phyloP scores from a whole-genome alignment of 2,329 filamentous ascomycete species.

The Emmonsia crescens region DNA sequence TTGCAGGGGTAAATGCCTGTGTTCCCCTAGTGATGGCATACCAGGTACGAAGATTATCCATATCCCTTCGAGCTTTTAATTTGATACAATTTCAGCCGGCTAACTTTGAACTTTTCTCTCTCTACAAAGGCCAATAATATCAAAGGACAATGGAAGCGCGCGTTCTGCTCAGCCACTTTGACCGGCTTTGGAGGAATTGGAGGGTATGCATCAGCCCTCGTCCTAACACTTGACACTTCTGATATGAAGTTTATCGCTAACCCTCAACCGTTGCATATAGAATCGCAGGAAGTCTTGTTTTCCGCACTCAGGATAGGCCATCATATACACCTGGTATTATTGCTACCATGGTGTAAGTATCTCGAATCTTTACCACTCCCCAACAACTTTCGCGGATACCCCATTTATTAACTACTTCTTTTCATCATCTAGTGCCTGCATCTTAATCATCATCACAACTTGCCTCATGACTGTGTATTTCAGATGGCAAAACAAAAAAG shows the following conservation, averaged over 20 bases:
- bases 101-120: neutral
- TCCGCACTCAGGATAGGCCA: conserved; percentile 33
- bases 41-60: conserved; percentile 33
- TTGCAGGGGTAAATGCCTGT: conserved; percentile 62
- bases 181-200: conserved; percentile 64
- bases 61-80: neutral
- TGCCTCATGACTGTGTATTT: conserved; percentile 5
- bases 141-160: conserved; percentile 71
- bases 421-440: neutral
- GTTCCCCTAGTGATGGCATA: conserved; percentile 60
- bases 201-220: conserved; percentile 20
- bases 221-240: neutral
- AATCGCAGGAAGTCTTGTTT: conserved; percentile 61
- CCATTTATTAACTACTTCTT: neutral
- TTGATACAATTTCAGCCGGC: neutral
- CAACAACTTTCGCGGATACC: neutral
- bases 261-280: conserved; percentile 19
- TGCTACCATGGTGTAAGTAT: conserved; percentile 9
- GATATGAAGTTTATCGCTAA: neutral
- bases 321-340: conserved; percentile 10
- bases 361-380: neutral
- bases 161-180: conserved; percentile 60
- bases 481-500: conserved; percentile 6
- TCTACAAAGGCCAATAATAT: conserved; percentile 56
- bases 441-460: neutral